Evolutionary conservation across 2,329 filamentous ascomycete species (phyloP), one percentile per base, ranked within the genome.

Genomic region (Aspergillus chevalieri): DNA sequence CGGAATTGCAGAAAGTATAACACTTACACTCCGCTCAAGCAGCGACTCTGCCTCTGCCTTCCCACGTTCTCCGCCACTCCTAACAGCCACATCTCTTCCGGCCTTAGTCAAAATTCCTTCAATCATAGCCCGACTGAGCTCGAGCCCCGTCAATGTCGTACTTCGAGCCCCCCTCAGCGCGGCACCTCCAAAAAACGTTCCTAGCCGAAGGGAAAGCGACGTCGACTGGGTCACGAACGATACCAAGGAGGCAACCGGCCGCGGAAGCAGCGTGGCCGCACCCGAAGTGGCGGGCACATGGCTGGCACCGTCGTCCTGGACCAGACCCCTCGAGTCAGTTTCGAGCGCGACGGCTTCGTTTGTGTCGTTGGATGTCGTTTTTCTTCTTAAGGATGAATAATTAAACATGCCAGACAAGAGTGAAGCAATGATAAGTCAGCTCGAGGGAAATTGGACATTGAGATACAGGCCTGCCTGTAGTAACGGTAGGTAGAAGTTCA

Each of bases 51-150:
- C 72, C 54, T 74, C 65, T 48, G 57, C 55, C 53, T 68, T 63
- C 6, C 68, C 68, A 63, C 67, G 64, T 30, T 68, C 65, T 26
- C 85, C 77, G 33, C 79, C 75, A 57, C 64, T 77, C 57, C 60
- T 65, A 44, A 65, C 57, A 3, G 67, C 66, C 44, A 76, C 66
- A 64, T 75, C 73, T 43, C 66, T 65, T 10, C 73, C 73, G 17
- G 73, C 73, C 24, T 68, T 63, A 4, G 69, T 67, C 46, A 76
- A 52, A 38, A 75, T 68, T 15, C 65, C 65, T 52, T 76, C 73
- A n/a, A 74, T 65, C 12, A 74, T 63, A 15, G 69, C 70, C 48
- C 73, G 67, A 50, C 70, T 72, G 41, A 76, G 58, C 52, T 74
- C 72, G 34, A 76, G 51, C 12, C 72, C 66, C 2, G 70, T 74